Evolutionary conservation across 768 basidiomycete species (phyloP).

Genomic region (Ramaria rubella): DNA sequence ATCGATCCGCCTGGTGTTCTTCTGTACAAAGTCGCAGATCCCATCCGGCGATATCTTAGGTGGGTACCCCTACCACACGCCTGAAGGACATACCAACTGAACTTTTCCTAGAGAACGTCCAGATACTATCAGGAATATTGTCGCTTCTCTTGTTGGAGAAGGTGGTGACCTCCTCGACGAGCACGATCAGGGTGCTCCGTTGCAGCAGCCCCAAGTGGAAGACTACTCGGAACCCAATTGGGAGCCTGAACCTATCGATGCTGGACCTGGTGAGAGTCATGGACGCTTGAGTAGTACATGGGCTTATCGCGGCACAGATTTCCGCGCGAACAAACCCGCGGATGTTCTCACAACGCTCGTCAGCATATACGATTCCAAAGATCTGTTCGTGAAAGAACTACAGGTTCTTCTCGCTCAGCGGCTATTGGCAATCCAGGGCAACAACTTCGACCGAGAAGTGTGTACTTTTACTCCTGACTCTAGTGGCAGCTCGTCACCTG

Average conservation of each 20-base stretch:
- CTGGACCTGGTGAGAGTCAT: slow-evolving; percentile 69
- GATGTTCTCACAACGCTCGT: slow-evolving; percentile 96
- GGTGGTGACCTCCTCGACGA: slow-evolving; percentile 81
- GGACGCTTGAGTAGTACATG: not conserved
- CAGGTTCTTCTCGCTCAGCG: slow-evolving; percentile 88
- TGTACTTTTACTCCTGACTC: no score
- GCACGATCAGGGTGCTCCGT: slow-evolving; percentile 69
- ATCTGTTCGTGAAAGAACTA: slow-evolving; percentile 92
- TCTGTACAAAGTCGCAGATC: slow-evolving; percentile 89
- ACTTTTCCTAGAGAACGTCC: slow-evolving; percentile 57
- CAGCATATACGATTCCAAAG: slow-evolving; percentile 95
- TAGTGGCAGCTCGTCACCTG: slow-evolving; percentile 1
- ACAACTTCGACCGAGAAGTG: slow-evolving; percentile 67
- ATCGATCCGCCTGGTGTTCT: slow-evolving; percentile 91
- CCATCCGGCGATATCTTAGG: slow-evolving; percentile 86
- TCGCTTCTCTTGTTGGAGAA: slow-evolving; percentile 83
- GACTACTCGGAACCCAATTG: slow-evolving; percentile 89
- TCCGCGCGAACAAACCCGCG: slow-evolving; percentile 82
- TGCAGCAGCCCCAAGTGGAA: slow-evolving; percentile 71
- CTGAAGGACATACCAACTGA: not conserved
- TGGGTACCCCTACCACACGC: slow-evolving; percentile 22
- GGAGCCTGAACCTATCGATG: slow-evolving; percentile 95
- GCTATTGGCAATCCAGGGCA: slow-evolving; percentile 72
- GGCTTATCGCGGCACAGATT: slow-evolving; percentile 45
- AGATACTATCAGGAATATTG: slow-evolving; percentile 92